Conservation (phyloP, 768 basidiomycete species). For the Amanita phalloides region DNA sequence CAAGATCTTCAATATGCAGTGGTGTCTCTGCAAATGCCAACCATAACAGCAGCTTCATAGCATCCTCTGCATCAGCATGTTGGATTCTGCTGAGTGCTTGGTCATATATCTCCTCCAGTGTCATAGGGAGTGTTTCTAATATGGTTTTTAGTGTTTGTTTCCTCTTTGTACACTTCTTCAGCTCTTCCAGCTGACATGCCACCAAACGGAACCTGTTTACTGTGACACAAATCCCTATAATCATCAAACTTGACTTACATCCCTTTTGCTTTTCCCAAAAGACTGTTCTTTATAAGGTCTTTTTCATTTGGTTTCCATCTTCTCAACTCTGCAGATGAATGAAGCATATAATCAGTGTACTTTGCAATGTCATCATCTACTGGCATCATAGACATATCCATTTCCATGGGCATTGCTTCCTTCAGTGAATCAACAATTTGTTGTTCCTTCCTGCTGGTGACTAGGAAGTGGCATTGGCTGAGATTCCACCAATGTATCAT, state of each 20-base stretch:
- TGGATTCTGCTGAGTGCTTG: background rate
- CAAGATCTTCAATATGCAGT: background rate
- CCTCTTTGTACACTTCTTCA: background rate
- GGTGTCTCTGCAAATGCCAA: background rate
- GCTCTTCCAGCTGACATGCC: background rate
- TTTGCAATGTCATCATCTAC: background rate
- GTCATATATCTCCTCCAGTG: background rate
- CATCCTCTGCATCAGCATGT: background rate
- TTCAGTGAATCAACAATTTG: background rate
- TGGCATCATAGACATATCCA: background rate
- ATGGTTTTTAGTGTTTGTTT: background rate
- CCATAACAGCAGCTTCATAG: background rate
- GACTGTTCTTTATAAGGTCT: background rate
- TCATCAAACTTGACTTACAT: background rate
- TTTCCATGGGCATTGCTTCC: background rate
- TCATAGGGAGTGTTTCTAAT: background rate
- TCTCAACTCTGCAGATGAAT: background rate
- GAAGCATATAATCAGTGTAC: background rate
- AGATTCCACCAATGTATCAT: background rate
- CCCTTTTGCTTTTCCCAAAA: background rate
- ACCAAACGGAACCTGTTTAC: background rate
- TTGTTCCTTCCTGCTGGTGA: background rate
- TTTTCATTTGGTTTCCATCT: background rate
- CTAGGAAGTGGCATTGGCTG: background rate
- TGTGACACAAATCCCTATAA: too few relatives aligned